Base-by-base conservation (phyloP, 495 filamentous ascomycete species). In the Platismatia glauca region DNA sequence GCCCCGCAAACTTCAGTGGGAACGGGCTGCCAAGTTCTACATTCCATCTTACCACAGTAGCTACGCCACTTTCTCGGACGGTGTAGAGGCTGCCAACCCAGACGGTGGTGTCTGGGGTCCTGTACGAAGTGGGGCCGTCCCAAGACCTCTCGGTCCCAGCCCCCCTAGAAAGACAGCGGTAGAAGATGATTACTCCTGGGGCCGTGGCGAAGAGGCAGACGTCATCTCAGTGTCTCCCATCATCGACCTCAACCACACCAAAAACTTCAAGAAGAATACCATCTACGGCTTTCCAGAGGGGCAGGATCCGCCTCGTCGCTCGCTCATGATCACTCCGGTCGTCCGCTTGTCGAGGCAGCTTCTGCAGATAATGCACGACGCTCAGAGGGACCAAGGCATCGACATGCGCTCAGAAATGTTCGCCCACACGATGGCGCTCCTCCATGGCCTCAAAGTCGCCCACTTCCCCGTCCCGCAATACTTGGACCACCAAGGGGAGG, bases 41-140 rank as follows among this genome's bases (percentile, higher is more conserved):
- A 44, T 44, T 0, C 41, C 41, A 7, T 77, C 75, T 2, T 66
- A 78, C 34, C 84, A 91, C 66, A 85, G 86, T 22, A 71, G 72
- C 44, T 86, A 80, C 66, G 71, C 79, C 59, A 74, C 77, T 15
- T 86, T 85, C 65, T 37, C 29, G 7, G 29, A 52, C 44, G 12
- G 34, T 24, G 22, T 61, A 33, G 22, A 44, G 27, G 39, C n/a
- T 4, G 16, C 20, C 27, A 61, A 20, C 33, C 44, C 29, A 29
- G 31, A 61, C 48, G 46, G 59, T 13, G 59, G 59, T 12, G 34
- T 61, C 44, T 56, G 59, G 59, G 59, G 59, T 18, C 59, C 59
- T 38, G 34, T 39, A 34, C 20, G 31, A 38, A 61, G 31, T 7
- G 15, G 35, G 31, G 43, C 43, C 44, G 38, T 34, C 16, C 33